Conservation (phyloP, 108 stramenopile species). For the Conticribra guillardii region DNA sequence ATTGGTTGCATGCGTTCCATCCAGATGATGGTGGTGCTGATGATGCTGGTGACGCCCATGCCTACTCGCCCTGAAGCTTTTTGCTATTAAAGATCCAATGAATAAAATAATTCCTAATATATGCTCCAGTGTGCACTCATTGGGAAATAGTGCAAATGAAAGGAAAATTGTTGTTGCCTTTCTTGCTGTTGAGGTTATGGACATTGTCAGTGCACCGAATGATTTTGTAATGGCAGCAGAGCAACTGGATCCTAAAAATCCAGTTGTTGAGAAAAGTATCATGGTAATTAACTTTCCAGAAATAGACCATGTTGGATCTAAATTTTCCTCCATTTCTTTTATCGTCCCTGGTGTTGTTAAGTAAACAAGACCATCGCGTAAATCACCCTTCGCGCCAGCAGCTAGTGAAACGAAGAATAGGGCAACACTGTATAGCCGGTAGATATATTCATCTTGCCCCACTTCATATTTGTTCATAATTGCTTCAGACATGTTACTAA, state of each 20-base stretch:
- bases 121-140: constrained; percentile 84
- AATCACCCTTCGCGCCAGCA: constrained; percentile 71
- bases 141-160: constrained; percentile 83
- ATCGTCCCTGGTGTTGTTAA: constrained; percentile 77
- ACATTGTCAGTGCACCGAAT: constrained; percentile 91
- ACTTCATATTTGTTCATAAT: constrained; percentile 86
- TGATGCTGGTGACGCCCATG: constrained; percentile 27
- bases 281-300: constrained; percentile 65
- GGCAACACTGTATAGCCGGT: constrained; percentile 84
- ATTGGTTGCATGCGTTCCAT: not conserved
- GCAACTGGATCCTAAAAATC: constrained; percentile 84
- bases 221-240: constrained; percentile 91
- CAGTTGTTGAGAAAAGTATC: constrained; percentile 76
- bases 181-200: constrained; percentile 85
- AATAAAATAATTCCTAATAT: constrained; percentile 78
- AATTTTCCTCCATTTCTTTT: constrained; percentile 67
- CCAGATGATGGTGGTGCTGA: constrained; percentile 10
- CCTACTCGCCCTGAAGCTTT: constrained; percentile 61
- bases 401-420: constrained; percentile 75
- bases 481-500: constrained; percentile 81
- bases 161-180: constrained; percentile 92
- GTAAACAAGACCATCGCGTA: constrained; percentile 68
- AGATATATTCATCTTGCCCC: constrained; percentile 93
- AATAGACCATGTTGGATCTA: constrained; percentile 73
- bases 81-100: constrained; percentile 75